Evolutionary conservation across 2,329 filamentous ascomycete genomes (phyloP).

Genomic region (Fusarium praegraminearum): DNA sequence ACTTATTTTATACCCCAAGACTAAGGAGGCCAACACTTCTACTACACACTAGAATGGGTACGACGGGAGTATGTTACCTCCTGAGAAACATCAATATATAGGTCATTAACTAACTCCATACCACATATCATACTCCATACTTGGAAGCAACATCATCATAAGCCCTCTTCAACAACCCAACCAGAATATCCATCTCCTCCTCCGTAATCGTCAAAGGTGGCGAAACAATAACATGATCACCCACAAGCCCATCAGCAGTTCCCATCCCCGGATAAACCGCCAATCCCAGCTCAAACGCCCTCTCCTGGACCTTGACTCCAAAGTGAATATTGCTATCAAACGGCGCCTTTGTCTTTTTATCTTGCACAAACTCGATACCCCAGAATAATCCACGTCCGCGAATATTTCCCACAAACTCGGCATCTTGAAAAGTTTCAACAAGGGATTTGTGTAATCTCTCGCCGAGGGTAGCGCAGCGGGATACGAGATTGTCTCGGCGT

Average conservation of each 20-base stretch:
- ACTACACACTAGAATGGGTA: no score
- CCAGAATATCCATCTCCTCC: conserved; percentile 36
- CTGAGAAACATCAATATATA: no score
- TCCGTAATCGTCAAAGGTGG: conserved; percentile 74
- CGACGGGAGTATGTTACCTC: no score
- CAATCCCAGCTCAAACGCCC: conserved; percentile 51
- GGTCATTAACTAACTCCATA: no score
- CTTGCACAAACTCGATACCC: conserved; percentile 60
- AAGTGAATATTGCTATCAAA: conserved; percentile 51
- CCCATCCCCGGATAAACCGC: conserved; percentile 73
- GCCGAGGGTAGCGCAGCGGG: conserved; percentile 69
- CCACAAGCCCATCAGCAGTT: conserved; percentile 68
- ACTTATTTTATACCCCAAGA: no score
- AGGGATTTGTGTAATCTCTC: conserved; percentile 59
- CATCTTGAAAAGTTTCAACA: conserved; percentile 55
- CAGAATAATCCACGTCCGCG: conserved; percentile 68
- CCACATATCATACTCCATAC: fast-evolving
- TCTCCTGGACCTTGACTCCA: conserved; percentile 46
- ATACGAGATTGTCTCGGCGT: conserved; percentile 66
- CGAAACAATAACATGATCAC: conserved; percentile 77
- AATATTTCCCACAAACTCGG: conserved; percentile 69
- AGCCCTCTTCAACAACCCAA: conserved; percentile 22
- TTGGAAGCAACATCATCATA: conserved; percentile 23
- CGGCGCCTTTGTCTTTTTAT: conserved; percentile 52
- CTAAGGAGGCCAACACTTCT: no score